phyloP scores from a whole-genome alignment of 192 early-diverging fungal genomes.

The Linnemannia schmuckeri region DNA sequence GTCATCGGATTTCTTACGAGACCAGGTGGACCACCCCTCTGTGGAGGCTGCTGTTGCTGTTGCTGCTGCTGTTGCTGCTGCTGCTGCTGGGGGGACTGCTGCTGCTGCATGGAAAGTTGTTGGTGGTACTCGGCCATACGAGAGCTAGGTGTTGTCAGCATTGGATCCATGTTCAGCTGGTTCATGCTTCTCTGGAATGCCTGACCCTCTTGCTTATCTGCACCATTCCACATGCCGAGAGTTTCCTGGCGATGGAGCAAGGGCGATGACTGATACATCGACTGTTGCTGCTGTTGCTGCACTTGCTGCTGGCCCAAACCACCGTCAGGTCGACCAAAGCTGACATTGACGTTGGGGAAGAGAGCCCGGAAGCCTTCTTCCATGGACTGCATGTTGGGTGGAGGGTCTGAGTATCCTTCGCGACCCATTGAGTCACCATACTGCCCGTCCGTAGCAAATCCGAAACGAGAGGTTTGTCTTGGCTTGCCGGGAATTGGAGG shows the following conservation, averaged over 20 bases:
- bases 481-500: constrained; percentile 53
- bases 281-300: constrained; percentile 39
- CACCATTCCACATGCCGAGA: constrained; percentile 22
- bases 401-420: constrained; percentile 27
- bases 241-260: constrained; percentile 22
- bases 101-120: constrained; percentile 31
- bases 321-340: constrained; percentile 58
- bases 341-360: constrained; percentile 73
- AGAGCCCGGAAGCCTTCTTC: constrained; percentile 68
- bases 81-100: not conserved
- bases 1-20: constrained; percentile 21
- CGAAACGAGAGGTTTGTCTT: constrained; percentile 61
- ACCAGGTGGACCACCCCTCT: constrained; percentile 24
- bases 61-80: constrained; percentile 18
- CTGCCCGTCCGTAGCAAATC: constrained; percentile 56
- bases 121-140: constrained; percentile 51
- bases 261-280: constrained; percentile 24
- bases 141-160: constrained; percentile 34
- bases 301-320: constrained; percentile 24
- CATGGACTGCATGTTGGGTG: constrained; percentile 60
- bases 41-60: constrained; percentile 15
- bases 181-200: constrained; percentile 35
- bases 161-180: constrained; percentile 38
- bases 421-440: constrained; percentile 27
- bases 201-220: constrained; percentile 19